Evolutionary conservation across 306 rosid genomes (phyloP).

Genomic region (Canavalia gladiata): DNA sequence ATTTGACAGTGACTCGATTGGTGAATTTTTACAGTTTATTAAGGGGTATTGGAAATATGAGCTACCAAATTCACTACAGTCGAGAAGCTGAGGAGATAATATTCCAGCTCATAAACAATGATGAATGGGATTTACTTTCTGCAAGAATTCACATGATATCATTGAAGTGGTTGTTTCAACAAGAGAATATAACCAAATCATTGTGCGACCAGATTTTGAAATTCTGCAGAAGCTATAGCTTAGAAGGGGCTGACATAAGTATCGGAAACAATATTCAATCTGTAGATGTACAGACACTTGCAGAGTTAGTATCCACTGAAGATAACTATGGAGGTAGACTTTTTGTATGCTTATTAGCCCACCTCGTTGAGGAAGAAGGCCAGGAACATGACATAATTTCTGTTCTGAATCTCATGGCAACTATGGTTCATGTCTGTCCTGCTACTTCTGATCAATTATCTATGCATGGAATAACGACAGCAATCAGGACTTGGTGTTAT

Average conservation of each 20-base stretch:
- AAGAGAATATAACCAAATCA: constrained; percentile 67
- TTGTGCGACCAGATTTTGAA: constrained; percentile 75
- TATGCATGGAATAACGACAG: constrained; percentile 66
- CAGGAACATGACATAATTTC: constrained; percentile 66
- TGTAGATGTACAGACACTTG: constrained; percentile 64
- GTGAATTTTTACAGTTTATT: constrained; percentile 79
- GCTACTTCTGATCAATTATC: constrained; percentile 71
- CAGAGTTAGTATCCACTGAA: constrained; percentile 73
- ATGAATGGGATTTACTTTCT: constrained; percentile 79
- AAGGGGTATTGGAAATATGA: constrained; percentile 70
- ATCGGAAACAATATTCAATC: constrained; percentile 51
- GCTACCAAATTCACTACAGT: constrained; percentile 70
- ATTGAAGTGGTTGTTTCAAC: constrained; percentile 92
- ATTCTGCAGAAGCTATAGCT: constrained; percentile 65
- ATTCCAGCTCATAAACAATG: constrained; percentile 66
- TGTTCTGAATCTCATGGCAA: constrained; percentile 61
- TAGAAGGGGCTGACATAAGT: constrained; percentile 51
- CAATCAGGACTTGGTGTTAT: constrained; percentile 59
- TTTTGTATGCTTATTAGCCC: constrained; percentile 69
- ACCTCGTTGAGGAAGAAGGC: constrained; percentile 66
- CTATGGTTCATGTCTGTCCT: constrained; percentile 62
- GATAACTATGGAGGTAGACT: constrained; percentile 77
- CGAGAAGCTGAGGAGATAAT: constrained; percentile 80
- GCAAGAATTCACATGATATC: constrained; percentile 76
- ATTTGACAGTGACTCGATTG: constrained; percentile 60